Percentiles rank a stretch among this genome's conserved stretches.
Conservation (phyloP, 2,329 filamentous ascomycete species). For the Talaromyces sp. region DNA sequence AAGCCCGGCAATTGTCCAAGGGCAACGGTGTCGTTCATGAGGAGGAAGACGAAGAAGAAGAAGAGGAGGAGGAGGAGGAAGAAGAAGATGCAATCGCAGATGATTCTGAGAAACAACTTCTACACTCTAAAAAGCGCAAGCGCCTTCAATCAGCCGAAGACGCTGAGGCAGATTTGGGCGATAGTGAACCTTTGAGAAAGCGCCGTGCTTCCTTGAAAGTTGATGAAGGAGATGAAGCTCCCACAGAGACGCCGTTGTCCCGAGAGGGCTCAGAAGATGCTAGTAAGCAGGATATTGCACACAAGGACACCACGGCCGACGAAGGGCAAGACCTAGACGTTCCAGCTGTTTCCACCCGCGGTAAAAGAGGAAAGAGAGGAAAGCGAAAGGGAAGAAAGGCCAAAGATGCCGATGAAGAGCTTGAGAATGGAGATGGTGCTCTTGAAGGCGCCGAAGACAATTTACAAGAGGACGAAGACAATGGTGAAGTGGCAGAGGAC, state of each 20-base stretch:
- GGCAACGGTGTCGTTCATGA: slow-evolving; percentile 25
- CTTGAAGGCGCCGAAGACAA: slow-evolving; percentile 43
- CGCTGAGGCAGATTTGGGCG: slow-evolving; percentile 27
- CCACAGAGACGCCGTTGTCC: slow-evolving; percentile 28
- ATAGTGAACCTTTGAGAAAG: slow-evolving; percentile 37
- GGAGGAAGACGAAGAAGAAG: slow-evolving; percentile 19
- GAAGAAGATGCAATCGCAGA: slow-evolving; percentile 16
- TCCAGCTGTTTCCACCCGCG: slow-evolving; percentile 25
- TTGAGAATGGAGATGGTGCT: slow-evolving; percentile 31
- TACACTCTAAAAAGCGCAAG: slow-evolving; percentile 35
- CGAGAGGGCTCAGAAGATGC: slow-evolving; percentile 32
- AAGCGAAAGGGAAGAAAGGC: slow-evolving; percentile 41
- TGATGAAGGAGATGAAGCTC: slow-evolving; percentile 27
- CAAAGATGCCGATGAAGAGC: slow-evolving; percentile 34
- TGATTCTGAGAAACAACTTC: slow-evolving; percentile 19
- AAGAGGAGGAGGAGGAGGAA: slow-evolving; percentile 6
- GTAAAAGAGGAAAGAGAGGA: slow-evolving; percentile 41
- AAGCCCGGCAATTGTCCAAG: slow-evolving; percentile 28
- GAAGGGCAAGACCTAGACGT: slow-evolving; percentile 28
- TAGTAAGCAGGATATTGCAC: slow-evolving; percentile 20
- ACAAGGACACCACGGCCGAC: slow-evolving; percentile 26
- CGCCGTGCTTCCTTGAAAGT: slow-evolving; percentile 36
- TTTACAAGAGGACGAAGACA: slow-evolving; percentile 45
- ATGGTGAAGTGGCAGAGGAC: slow-evolving; percentile 43
- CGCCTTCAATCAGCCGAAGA: slow-evolving; percentile 32